Percentiles rank a stretch among this genome's conserved stretches.
Conservation (phyloP, 2,329 filamentous ascomycete genomes). For the Ceratocystis albifundus region DNA sequence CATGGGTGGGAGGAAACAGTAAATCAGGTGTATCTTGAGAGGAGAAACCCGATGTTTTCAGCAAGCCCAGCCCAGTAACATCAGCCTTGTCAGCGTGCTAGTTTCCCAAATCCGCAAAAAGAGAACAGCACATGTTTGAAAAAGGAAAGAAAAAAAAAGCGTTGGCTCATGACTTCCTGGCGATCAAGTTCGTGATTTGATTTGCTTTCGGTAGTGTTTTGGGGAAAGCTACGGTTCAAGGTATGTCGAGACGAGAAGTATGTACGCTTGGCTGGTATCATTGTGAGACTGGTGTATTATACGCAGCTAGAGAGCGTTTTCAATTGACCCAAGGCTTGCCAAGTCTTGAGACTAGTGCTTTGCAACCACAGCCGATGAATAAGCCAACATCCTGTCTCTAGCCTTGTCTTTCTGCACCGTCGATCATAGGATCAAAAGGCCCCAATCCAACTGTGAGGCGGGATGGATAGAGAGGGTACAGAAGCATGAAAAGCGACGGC, state of each 20-base stretch:
- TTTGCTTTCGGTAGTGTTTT: background rate
- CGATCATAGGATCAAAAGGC: conserved; percentile 9
- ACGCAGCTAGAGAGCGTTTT: background rate
- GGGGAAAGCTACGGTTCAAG: background rate
- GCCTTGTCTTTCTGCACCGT: background rate
- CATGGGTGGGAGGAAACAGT: too few relatives aligned
- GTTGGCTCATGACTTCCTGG: background rate
- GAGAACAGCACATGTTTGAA: background rate
- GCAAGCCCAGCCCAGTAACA: too few relatives aligned
- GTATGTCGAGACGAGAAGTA: background rate
- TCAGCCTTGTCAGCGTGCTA: background rate
- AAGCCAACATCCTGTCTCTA: background rate
- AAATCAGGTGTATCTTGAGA: too few relatives aligned
- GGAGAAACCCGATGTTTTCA: background rate
- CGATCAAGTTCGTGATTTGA: conserved; percentile 10
- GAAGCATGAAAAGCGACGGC: background rate
- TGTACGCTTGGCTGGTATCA: background rate
- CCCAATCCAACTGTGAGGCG: background rate
- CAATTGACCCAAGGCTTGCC: background rate
- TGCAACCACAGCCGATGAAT: background rate
- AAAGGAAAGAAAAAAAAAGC: background rate
- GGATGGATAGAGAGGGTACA: background rate
- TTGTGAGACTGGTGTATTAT: background rate
- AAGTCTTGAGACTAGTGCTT: background rate
- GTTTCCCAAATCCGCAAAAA: background rate